Evolutionary conservation across 306 rosid genomes (phyloP).

Genomic region (Myrica gale): DNA sequence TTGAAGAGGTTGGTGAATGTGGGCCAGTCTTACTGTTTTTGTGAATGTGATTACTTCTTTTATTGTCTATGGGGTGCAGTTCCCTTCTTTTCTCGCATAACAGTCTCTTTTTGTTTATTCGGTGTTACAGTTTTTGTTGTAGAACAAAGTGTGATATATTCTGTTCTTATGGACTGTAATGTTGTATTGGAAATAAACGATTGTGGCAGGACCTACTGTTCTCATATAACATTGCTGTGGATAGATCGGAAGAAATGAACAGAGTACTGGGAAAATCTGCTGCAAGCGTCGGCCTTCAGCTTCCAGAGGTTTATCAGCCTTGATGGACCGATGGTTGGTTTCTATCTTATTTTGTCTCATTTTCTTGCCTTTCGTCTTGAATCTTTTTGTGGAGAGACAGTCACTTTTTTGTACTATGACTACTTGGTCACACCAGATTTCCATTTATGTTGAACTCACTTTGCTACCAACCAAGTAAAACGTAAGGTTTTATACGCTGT

Average conservation of each 20-base stretch:
- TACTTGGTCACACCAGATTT: neutral
- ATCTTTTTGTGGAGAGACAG: neutral
- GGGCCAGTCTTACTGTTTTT: neutral
- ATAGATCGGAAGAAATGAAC: conserved; percentile 76
- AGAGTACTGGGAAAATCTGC: conserved; percentile 86
- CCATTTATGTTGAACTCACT: neutral
- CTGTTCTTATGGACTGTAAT: conserved; percentile 4
- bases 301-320: conserved; percentile 72
- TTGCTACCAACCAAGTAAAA: neutral
- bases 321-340: conserved; percentile 33
- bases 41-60: neutral
- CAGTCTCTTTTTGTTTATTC: neutral
- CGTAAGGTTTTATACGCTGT: neutral
- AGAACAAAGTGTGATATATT: neutral
- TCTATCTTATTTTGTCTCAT: neutral
- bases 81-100: neutral
- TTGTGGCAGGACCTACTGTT: conserved; percentile 70
- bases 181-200: conserved; percentile 21
- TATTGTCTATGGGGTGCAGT: too few species aligned
- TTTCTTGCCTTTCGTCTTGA: neutral
- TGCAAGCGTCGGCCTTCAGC: conserved; percentile 87
- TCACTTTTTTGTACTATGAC: conserved; percentile 2
- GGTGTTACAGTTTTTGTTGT: neutral
- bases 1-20: neutral
- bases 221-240: conserved; percentile 90